A percentile compares a stretch with the other conserved stretches of the same genome.
Conservation (phyloP, 1,139 yeast genomes). For the Taphrina wiesneri region DNA sequence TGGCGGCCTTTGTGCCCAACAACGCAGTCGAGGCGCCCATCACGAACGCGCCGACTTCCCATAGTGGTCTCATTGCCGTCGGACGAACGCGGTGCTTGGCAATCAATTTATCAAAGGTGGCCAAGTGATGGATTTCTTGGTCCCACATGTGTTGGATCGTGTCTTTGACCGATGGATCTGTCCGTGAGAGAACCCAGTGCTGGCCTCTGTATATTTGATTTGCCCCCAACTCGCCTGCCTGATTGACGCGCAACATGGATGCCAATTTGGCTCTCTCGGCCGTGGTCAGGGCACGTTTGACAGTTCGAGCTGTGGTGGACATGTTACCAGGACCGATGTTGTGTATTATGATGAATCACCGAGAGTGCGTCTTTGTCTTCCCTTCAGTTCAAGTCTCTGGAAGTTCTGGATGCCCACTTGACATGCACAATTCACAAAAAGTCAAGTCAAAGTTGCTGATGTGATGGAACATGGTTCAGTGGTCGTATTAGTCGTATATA, state of each 20-base stretch:
- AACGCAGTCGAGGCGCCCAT: conserved; percentile 86
- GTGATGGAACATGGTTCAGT: not conserved
- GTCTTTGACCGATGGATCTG: conserved; percentile 61
- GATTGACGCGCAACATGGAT: conserved; percentile 73
- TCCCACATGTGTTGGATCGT: conserved; percentile 96
- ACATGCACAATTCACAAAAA: too few species aligned
- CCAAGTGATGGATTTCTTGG: conserved; percentile 87
- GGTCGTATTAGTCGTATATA: not conserved
- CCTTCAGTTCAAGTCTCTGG: too few species aligned
- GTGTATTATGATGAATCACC: too few species aligned
- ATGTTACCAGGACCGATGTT: too few species aligned
- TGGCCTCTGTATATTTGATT: conserved; percentile 92
- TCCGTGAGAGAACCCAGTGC: conserved; percentile 68
- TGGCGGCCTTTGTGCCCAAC: conserved; percentile 91
- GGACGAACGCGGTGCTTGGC: conserved; percentile 81
- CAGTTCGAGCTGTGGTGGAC: conserved; percentile 2
- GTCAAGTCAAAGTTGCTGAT: not conserved
- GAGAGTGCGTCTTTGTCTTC: too few species aligned
- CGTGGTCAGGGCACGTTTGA: conserved; percentile 16
- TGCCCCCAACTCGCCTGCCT: conserved; percentile 99
- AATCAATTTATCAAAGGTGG: conserved; percentile 78
- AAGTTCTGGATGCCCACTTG: too few species aligned
- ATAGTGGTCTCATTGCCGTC: conserved; percentile 80
- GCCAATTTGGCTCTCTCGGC: conserved; percentile 35
- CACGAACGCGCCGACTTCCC: conserved; percentile 88